Evolutionary conservation across 2,329 filamentous ascomycete genomes (phyloP), one percentile per base, ranked within the genome.

Genomic region (Exophiala phaeomuriformis): DNA sequence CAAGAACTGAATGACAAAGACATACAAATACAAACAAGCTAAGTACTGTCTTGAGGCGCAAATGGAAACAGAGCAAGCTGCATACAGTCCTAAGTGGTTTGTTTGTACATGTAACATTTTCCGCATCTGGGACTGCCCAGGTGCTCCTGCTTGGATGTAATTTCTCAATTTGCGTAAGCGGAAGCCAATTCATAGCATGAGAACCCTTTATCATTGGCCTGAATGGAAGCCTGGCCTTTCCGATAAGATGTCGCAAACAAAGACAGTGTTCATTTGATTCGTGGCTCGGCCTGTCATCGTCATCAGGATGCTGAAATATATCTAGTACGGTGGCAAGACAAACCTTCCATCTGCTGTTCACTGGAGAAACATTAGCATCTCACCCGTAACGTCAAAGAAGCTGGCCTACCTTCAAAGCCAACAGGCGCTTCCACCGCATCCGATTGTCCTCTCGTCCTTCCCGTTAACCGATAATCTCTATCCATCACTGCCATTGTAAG

Each of bases 271-370:
- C 52, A 71, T 62, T 52, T 56, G 32, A 54, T 49, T 43, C 51
- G 49, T 36, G 58, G 51, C 30, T 55, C 64, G 47, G 52, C 49
- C 59, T 61, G 33, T 5, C 41, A n/a, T 4, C 40, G 31, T 6
- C 12, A 46, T 61, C 42, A 61, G 53, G 35, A 12, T 29, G 36
- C 30, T 35, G 19, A 12, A 7, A 19, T 7, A 36, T 27, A 6
- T 36, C 30, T 10, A 7, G 27, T 27, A 9, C 19, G 2, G 49
- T 19, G 28, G 35, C 33, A 27, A 39, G 33, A 37, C 51, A 27
- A 75, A 84, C 81, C 76, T 78, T 81, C 82, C 82, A 85, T 59
- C 79, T 78, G 70, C 83, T 83, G 77, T 78, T 84, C 64, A 84
- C 67, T 63, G 37, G 19, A 9, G 8, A 19, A 39, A n/a, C 10